phyloP scores from a whole-genome alignment of 2,329 filamentous ascomycete genomes.

The Xylaria sp. region DNA sequence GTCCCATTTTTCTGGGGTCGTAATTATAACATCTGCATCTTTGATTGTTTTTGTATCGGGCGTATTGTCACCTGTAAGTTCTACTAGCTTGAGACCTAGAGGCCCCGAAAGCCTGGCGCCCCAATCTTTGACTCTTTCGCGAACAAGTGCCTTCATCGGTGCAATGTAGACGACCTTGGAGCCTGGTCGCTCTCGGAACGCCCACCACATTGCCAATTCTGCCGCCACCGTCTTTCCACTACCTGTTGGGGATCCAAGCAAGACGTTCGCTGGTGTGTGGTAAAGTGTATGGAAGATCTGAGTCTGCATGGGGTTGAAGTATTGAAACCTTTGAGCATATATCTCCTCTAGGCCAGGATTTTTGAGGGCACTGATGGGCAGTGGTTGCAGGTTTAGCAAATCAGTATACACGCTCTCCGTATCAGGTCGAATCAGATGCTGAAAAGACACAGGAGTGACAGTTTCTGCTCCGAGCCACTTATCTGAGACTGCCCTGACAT shows the following conservation, averaged over 20 bases:
- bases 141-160: constrained; percentile 98
- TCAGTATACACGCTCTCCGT: constrained; percentile 98
- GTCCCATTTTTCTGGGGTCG: constrained; percentile 99
- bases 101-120: constrained; percentile 80
- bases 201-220: constrained; percentile 99
- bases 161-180: constrained; percentile 99
- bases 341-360: constrained; percentile 89
- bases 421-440: constrained; percentile 96
- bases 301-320: constrained; percentile 99
- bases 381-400: constrained; percentile 87
- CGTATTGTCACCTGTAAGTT: constrained; percentile 97
- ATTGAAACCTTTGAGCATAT: constrained; percentile 89
- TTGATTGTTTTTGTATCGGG: constrained; percentile 95
- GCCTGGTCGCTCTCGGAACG: constrained; percentile 91
- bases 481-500: constrained; percentile 93
- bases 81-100: constrained; percentile 89
- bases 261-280: constrained; percentile 88
- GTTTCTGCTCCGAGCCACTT: constrained; percentile 97
- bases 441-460: constrained; percentile 93
- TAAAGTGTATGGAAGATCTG: constrained; percentile 98
- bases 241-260: constrained; percentile 94
- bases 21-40: constrained; percentile 97
- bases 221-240: constrained; percentile 98
- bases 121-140: constrained; percentile 97
- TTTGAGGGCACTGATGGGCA: constrained; percentile 87